These are phyloP conservation scores for Chondrostereum purpureum DNA, from an alignment of 1,284 basidiomycete species.

Conservation along the genomic window DNA sequence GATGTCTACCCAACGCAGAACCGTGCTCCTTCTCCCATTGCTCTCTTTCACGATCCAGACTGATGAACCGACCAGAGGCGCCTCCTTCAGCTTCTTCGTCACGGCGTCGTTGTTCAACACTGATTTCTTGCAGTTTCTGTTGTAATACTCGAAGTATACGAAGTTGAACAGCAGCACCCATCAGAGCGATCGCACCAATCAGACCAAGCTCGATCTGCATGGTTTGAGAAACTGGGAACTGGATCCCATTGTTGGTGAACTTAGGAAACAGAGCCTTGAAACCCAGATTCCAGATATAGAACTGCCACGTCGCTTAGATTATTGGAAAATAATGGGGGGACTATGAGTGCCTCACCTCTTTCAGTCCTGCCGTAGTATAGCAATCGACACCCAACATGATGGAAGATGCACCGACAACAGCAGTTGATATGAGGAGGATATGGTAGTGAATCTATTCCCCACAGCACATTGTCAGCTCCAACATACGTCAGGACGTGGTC, in stretches of 20 bases:
- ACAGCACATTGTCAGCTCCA: constrained; percentile 16
- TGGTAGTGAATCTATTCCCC: constrained; percentile 69
- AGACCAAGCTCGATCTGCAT: constrained; percentile 94
- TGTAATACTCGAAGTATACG: constrained; percentile 77
- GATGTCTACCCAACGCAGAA: constrained; percentile 50
- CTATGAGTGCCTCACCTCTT: constrained; percentile 57
- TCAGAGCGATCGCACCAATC: constrained; percentile 72
- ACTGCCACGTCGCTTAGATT: too few species aligned
- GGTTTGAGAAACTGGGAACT: constrained; percentile 80
- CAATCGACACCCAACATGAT: constrained; percentile 93
- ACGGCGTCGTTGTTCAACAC: constrained; percentile 65
- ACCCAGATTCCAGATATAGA: constrained; percentile 93
- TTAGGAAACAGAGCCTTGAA: constrained; percentile 76
- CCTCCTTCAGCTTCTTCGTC: constrained; percentile 73
- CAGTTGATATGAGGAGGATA: constrained; percentile 76
- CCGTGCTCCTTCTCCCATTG: constrained; percentile 85
- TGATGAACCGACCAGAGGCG: constrained; percentile 68
- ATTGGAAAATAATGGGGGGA: constrained; percentile 6
- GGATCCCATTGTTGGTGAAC: constrained; percentile 57
- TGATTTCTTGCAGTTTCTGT: constrained; percentile 72
- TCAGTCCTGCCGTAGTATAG: constrained; percentile 83
- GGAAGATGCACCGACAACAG: constrained; percentile 86
- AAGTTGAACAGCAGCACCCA: constrained; percentile 87
- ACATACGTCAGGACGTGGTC: constrained; percentile 9
- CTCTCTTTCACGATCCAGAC: constrained; percentile 64